These are phyloP conservation scores for Taphrina confusa DNA, from an alignment of 1,139 yeast genomes.

Conservation along the genomic window DNA sequence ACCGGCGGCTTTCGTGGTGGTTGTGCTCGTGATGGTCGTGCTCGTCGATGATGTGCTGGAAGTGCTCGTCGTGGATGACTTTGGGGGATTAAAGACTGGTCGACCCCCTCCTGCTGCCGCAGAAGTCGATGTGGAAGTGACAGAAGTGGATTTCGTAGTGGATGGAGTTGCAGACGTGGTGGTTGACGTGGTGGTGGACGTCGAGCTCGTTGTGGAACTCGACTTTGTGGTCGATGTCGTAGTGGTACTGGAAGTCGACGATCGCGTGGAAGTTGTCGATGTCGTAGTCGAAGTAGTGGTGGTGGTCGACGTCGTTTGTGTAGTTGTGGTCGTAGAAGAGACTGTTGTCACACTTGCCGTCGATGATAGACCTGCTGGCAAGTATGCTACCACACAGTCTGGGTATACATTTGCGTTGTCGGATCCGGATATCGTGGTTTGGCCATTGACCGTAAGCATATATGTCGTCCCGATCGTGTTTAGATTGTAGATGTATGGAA, in stretches of 20 bases:
- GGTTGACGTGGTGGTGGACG: background rate
- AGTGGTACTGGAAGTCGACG: conserved; percentile 5
- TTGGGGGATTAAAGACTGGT: background rate
- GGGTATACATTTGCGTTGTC: conserved; percentile 5
- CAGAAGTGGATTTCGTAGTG: background rate
- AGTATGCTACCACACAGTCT: conserved; percentile 6
- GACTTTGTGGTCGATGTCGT: background rate
- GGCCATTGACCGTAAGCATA: conserved; percentile 12
- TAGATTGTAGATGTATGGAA: conserved; percentile 21
- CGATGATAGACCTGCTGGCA: conserved; percentile 3
- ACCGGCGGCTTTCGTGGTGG: too few species aligned
- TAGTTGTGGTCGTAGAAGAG: background rate
- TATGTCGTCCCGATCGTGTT: conserved; percentile 17
- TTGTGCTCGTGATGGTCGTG: too few species aligned
- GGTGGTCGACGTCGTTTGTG: background rate
- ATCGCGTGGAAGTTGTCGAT: background rate
- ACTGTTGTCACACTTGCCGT: background rate
- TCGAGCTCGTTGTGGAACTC: background rate
- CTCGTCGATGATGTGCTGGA: too few species aligned
- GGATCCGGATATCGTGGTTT: background rate
- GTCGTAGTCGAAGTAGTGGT: conserved; percentile 3
- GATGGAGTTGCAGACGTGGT: background rate
- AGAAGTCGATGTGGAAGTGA: background rate
- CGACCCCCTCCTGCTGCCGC: background rate
- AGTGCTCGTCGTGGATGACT: too few species aligned